Conservation (phyloP, 2,329 filamentous ascomycete species). For the Claviceps digitariae region DNA sequence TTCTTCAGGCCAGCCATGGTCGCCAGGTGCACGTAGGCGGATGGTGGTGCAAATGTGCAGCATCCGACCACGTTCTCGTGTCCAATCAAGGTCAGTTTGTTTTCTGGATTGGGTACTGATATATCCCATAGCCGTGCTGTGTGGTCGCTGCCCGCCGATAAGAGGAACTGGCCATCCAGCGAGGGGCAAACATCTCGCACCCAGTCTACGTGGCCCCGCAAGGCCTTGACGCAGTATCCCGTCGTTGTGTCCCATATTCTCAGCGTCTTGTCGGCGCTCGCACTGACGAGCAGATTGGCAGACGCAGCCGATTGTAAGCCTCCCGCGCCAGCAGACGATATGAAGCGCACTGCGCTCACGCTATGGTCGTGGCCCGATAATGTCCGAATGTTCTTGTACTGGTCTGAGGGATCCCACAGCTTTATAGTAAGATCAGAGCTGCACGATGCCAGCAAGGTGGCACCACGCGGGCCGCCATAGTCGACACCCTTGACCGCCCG, state of each 20-base stretch:
- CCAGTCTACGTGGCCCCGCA: constrained; percentile 75
- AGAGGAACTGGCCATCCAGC: constrained; percentile 64
- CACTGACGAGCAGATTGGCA: constrained; percentile 68
- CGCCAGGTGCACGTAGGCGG: constrained; percentile 66
- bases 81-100: constrained; percentile 65
- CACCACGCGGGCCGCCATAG: constrained; percentile 73
- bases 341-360: constrained; percentile 74
- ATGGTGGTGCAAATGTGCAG: constrained; percentile 69
- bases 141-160: constrained; percentile 72
- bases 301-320: constrained; percentile 63
- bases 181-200: constrained; percentile 77
- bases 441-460: constrained; percentile 49
- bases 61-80: constrained; percentile 81
- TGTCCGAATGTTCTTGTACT: constrained; percentile 88
- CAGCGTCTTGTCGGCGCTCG: constrained; percentile 70
- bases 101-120: constrained; percentile 47
- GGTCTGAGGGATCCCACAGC: constrained; percentile 82
- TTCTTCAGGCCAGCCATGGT: constrained; percentile 72
- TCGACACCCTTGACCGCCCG: constrained; percentile 80
- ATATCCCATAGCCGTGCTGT: constrained; percentile 77
- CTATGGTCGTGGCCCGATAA: constrained; percentile 87
- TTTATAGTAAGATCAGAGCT: constrained; percentile 84
- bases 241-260: constrained; percentile 86
- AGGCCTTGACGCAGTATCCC: constrained; percentile 76
- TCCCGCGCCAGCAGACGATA: constrained; percentile 61